These are phyloP conservation scores for Grifola frondosa DNA, from an alignment of 1,284 basidiomycete species.

Conservation along the genomic window DNA sequence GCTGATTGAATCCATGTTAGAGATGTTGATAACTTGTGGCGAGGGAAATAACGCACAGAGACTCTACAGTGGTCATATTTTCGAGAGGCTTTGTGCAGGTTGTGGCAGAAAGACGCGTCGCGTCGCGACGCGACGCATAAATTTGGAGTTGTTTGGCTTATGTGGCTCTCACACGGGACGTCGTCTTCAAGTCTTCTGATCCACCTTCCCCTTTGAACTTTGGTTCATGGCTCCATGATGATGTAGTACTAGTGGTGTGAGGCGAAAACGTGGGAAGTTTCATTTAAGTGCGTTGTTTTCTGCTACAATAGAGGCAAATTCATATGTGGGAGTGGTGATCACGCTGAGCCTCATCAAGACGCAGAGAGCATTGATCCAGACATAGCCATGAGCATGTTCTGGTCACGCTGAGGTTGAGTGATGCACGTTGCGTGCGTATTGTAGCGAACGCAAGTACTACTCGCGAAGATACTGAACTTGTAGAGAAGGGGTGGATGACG, in stretches of 20 bases:
- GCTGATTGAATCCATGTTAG: constrained; percentile 14
- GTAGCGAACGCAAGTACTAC: too few relatives aligned
- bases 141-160: constrained; percentile 10
- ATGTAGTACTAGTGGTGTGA: background rate
- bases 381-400: too few relatives aligned
- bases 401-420: too few relatives aligned
- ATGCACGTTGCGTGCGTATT: too few relatives aligned
- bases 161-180: background rate
- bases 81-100: background rate
- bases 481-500: too few relatives aligned
- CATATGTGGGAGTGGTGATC: too few relatives aligned
- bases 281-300: too few relatives aligned
- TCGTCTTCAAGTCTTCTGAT: background rate
- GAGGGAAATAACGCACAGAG: constrained; percentile 1
- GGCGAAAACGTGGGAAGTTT: too few relatives aligned
- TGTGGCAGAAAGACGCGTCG: constrained; percentile 10
- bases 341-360: too few relatives aligned
- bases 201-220: background rate
- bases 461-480: too few relatives aligned
- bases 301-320: too few relatives aligned
- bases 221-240: background rate
- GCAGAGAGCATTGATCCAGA: too few relatives aligned
- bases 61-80: constrained; percentile 2
- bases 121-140: constrained; percentile 11
- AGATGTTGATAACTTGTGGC: background rate